Base-by-base conservation (phyloP, 768 basidiomycete species). In the Serendipita sp. region DNA sequence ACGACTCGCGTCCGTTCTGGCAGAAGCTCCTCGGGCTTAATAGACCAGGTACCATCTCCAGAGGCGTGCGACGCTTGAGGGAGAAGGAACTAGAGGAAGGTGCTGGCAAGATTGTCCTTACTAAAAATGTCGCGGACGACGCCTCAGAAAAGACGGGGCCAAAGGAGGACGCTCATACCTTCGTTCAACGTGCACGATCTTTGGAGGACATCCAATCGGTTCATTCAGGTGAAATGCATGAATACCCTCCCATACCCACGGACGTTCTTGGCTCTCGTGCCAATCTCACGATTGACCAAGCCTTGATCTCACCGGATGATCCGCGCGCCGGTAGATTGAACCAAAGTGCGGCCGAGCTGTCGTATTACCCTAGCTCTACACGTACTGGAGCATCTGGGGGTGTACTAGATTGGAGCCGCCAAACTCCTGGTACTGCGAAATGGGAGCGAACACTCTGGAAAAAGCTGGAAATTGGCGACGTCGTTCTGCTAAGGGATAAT, bases 371-470 rank as follows among this genome's bases (percentile, higher is more conserved):
- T 52, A 60, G 44, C 13, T 72, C 67, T n/a, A 70, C n/a, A 18
- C 68, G 51, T 64, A 83, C 83, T 15, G 80, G 79, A 2, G 76
- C 81, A 11, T 81, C 79, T 28, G 68, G 80, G 4, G 89, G 91
- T 11, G 91, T 92, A 35, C 77, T 96, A n/a, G 87, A 95, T 72
- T 92, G 85, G 82, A 78, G 76, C 54, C 83, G 83, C 56, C 83
- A 81, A 44, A 75, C 81, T 2, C 77, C 77, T 2, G 91, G 91
- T 0, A 81, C 85, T 2, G 85, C 91, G 1, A 79, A 80, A 32
- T 98, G 95, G 95, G 93, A 97, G 71, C 79, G 95, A 64, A 98
- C 95, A 13, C 76, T 98, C 1, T 98, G 95, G 95, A 97, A 98
- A 79, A 97, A 98, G 78, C 79, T 98, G 48, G 93, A 96, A 72